Evolutionary conservation across 176 grass and related monocot genomes (phyloP).

Genomic region (Lolium rigidum): DNA sequence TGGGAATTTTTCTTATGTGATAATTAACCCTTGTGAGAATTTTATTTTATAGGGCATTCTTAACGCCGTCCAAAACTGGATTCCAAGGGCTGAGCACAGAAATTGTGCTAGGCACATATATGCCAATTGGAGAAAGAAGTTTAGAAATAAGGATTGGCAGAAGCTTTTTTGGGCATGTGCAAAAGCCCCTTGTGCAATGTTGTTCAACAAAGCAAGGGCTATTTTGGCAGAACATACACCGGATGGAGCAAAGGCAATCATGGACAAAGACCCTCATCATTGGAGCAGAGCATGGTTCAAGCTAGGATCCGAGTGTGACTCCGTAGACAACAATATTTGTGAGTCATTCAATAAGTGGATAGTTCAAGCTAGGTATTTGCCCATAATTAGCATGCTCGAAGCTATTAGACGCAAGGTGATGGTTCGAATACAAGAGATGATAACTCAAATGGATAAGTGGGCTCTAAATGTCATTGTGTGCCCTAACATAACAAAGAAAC

Average conservation of each 20-base stretch:
- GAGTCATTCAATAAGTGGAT: slow-evolving; percentile 13
- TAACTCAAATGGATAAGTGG: not conserved
- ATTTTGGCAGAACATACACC: not conserved
- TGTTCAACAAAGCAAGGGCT: not conserved
- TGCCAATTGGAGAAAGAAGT: not conserved
- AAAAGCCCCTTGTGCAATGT: not conserved
- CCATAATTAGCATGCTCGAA: not conserved
- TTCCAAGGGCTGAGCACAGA: not conserved
- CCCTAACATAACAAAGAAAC: slow-evolving; percentile 3
- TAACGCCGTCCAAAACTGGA: not conserved
- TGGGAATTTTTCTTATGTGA: not conserved
- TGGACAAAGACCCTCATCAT: not conserved
- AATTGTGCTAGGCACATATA: no score
- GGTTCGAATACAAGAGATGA: not conserved
- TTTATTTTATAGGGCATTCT: not conserved
- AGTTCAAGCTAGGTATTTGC: not conserved
- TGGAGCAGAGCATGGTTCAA: not conserved
- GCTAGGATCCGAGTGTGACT: not conserved
- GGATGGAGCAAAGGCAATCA: not conserved
- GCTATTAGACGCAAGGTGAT: slow-evolving; percentile 1
- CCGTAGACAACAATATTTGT: not conserved
- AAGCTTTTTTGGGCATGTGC: not conserved
- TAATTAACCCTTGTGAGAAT: not conserved
- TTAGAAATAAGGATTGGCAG: not conserved
- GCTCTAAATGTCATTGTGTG: not conserved